Percentiles rank a stretch among this genome's conserved stretches.
These are phyloP conservation scores for Pyricularia sp. DNA, from an alignment of 2,329 filamentous ascomycete species.

Conservation along the genomic window DNA sequence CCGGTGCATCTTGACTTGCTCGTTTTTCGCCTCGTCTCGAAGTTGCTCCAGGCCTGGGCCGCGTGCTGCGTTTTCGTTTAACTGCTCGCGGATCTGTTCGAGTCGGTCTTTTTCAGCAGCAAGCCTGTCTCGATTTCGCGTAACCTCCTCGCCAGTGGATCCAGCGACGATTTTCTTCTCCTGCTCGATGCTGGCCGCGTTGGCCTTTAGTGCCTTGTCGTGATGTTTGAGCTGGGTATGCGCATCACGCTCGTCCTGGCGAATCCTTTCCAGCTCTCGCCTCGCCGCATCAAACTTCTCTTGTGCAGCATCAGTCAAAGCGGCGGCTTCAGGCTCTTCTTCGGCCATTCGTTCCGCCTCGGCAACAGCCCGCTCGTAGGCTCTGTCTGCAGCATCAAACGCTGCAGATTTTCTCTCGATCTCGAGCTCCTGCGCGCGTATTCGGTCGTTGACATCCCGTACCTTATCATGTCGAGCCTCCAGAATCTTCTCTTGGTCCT, in stretches of 20 bases:
- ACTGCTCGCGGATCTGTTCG: slow-evolving; percentile 25
- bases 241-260: slow-evolving; percentile 54
- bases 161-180: slow-evolving; percentile 52
- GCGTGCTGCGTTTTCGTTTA: slow-evolving; percentile 16
- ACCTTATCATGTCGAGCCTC: slow-evolving; percentile 22
- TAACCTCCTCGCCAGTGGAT: slow-evolving; percentile 51
- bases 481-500: slow-evolving; percentile 52
- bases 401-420: background rate
- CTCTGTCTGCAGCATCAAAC: background rate
- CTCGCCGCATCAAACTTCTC: slow-evolving; percentile 25
- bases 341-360: slow-evolving; percentile 24
- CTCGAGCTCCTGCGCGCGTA: slow-evolving; percentile 25
- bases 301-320: slow-evolving; percentile 26
- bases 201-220: slow-evolving; percentile 30
- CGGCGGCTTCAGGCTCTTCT: slow-evolving; percentile 32
- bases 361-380: background rate
- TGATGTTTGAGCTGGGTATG: slow-evolving; percentile 41
- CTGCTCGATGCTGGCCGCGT: slow-evolving; percentile 33
- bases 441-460: slow-evolving; percentile 23
- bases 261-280: slow-evolving; percentile 39
- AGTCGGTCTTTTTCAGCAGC: slow-evolving; percentile 41
- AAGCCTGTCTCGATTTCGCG: slow-evolving; percentile 43
- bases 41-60: slow-evolving; percentile 18
- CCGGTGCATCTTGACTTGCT: slow-evolving; percentile 17
- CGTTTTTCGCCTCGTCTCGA: slow-evolving; percentile 18